Evolutionary conservation across 495 filamentous ascomycete genomes (phyloP).

Genomic region (Penicillium egyptiacum): DNA sequence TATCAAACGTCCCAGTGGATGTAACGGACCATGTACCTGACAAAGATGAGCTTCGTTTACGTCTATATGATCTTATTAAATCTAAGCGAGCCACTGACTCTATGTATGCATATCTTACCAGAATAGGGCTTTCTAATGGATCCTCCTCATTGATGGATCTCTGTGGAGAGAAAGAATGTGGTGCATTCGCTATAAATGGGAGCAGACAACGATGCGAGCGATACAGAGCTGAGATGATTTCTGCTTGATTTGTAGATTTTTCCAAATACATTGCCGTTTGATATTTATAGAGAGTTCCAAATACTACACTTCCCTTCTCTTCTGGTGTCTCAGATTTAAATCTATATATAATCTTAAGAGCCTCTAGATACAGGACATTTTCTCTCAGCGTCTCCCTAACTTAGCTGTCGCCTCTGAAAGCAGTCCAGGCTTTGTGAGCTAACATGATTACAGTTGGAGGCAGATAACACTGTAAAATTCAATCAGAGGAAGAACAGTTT

Average conservation of each 20-base stretch:
- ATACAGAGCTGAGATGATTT: neutral
- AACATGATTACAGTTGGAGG: neutral
- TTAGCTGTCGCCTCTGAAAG: neutral
- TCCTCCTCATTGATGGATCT: neutral
- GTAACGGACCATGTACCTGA: neutral
- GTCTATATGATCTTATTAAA: neutral
- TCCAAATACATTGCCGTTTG: neutral
- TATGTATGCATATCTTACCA: too few species aligned
- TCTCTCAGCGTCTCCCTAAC: neutral
- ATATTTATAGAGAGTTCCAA: neutral
- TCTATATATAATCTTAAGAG: neutral
- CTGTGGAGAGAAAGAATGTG: neutral
- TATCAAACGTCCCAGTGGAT: neutral
- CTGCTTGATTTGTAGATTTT: too few species aligned
- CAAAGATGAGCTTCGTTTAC: neutral
- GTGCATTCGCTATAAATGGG: neutral
- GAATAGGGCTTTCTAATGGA: neutral
- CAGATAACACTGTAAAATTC: neutral
- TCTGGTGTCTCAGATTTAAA: neutral
- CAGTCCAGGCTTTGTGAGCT: neutral
- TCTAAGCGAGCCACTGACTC: neutral
- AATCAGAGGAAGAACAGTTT: neutral
- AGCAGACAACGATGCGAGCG: neutral
- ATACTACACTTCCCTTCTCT: neutral
- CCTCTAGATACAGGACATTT: neutral